Evolutionary conservation across 768 basidiomycete genomes (phyloP), one percentile per base, ranked within the genome.

Genomic region (Auricularia sp.): DNA sequence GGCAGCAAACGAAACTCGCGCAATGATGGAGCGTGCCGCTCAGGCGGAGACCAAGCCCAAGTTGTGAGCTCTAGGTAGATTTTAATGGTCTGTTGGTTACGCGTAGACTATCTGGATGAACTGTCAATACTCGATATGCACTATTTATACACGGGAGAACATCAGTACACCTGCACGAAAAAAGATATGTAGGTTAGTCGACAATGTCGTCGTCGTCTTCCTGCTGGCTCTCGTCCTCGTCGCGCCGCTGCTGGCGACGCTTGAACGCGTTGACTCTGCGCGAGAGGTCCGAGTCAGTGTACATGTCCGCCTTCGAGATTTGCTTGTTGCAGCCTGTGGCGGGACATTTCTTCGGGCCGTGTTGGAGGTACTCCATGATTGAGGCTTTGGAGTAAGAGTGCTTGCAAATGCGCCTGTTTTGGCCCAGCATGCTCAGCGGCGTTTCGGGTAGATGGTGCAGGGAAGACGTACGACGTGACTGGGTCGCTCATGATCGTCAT

Each of bases 301-400:
- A 73, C 62, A 89, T 80, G 61, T 84, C 76, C 2, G 71, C 70
- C 59, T 85, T 70, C 18, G 76, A 80, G 67, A 91, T 83, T 36
- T 69, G 67, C 71, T 87, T 80, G 67, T 78, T 82, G 73, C 91
- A 93, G 0, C 91, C 91, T 29, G 89, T 76, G 3, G 87, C 80
- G 54, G 91, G 91, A 68, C 91, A 93, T 64, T 78, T 77, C 65
- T n/a, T 76, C 76, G 58, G 58, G 67, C 7, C 66, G 64, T 10
- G 59, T 62, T 35, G 69, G 74, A 95, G 83, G 69, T 85, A 86
- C 3, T 85, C 84, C 53, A 74, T 73, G 66, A 98, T 89, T 1
- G 91, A 86, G 58, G 74, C 81, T 56, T 77, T 80, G 2, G 91
- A 93, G 77, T 88, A 98, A 1, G 88, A 90, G 73, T 98, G 95